A percentile compares a stretch with the other conserved stretches of the same genome.
Conservation (phyloP, 2,329 filamentous ascomycete genomes). For the Paradendryphiella salina region DNA sequence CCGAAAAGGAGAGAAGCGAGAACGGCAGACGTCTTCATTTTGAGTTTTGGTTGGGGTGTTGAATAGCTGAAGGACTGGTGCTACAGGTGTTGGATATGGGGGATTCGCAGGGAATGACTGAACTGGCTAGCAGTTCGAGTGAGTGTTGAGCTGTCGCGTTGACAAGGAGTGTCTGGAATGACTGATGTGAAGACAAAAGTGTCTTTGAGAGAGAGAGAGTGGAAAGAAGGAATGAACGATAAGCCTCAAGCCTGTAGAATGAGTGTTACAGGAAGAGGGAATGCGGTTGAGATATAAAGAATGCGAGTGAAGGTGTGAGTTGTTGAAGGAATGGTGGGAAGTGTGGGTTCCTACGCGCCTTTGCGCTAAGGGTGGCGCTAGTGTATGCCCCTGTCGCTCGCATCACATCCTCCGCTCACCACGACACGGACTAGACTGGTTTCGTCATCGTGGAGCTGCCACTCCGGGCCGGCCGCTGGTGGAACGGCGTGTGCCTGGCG, state of each 20-base stretch:
- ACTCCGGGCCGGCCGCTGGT: conserved; percentile 26
- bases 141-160: conserved; percentile 17
- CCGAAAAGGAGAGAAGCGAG: conserved; percentile 43
- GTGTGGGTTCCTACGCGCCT: conserved; percentile 7
- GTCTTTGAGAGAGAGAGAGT: conserved; percentile 31
- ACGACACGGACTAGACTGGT: conserved; percentile 13
- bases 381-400: conserved; percentile 17
- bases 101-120: conserved; percentile 29
- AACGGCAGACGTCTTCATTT: conserved; percentile 45
- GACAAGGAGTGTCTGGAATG: conserved; percentile 36
- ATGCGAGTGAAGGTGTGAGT: conserved; percentile 21
- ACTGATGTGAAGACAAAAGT: conserved; percentile 40
- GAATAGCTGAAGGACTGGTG: conserved; percentile 19
- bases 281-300: conserved; percentile 30
- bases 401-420: conserved; percentile 28
- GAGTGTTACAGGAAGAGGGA: conserved; percentile 22
- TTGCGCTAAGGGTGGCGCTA: conserved; percentile 5
- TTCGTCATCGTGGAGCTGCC: conserved; percentile 21
- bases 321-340: conserved; percentile 13
- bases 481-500: conserved; percentile 27
- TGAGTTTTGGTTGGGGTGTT: conserved; percentile 16
- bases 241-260: conserved; percentile 48
- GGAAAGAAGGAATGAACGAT: conserved; percentile 38
- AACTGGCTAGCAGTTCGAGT: conserved; percentile 45
- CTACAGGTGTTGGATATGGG: conserved; percentile 15